phyloP scores from a whole-genome alignment of 2,329 filamentous ascomycete species.

The Xylaria sp. region DNA sequence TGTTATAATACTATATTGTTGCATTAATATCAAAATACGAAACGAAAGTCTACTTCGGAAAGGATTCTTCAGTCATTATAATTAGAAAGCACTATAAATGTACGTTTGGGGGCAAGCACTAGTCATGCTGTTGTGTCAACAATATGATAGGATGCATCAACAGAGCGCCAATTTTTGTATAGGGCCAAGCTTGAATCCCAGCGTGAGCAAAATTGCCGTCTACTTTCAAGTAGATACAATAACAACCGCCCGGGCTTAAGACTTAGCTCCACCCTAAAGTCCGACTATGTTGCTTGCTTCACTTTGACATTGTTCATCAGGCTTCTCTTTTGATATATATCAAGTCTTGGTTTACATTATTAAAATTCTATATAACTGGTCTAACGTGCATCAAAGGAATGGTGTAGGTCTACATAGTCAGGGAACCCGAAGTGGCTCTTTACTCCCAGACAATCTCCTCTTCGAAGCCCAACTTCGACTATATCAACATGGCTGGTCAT shows the following conservation, averaged over 20 bases:
- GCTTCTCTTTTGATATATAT: background rate
- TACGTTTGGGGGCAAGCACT: background rate
- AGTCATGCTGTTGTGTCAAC: background rate
- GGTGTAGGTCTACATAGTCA: background rate
- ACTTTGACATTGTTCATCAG: background rate
- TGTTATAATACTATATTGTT: background rate
- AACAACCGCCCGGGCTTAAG: background rate
- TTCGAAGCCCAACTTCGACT: too few relatives aligned
- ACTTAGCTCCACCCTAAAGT: slow-evolving; percentile 11
- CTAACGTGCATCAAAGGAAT: background rate
- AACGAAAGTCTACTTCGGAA: background rate
- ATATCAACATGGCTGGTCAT: background rate
- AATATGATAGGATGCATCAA: background rate
- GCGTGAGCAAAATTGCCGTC: background rate
- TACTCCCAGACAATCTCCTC: background rate
- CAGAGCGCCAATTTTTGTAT: background rate
- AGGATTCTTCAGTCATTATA: background rate
- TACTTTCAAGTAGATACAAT: background rate
- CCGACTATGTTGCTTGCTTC: background rate
- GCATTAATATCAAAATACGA: background rate
- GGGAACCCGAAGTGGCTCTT: background rate
- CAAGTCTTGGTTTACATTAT: background rate
- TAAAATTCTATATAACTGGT: background rate
- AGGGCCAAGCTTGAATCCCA: background rate
- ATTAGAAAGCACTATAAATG: background rate